Base-by-base conservation (phyloP, 306 rosid species). In the Acmispon strigosus region DNA sequence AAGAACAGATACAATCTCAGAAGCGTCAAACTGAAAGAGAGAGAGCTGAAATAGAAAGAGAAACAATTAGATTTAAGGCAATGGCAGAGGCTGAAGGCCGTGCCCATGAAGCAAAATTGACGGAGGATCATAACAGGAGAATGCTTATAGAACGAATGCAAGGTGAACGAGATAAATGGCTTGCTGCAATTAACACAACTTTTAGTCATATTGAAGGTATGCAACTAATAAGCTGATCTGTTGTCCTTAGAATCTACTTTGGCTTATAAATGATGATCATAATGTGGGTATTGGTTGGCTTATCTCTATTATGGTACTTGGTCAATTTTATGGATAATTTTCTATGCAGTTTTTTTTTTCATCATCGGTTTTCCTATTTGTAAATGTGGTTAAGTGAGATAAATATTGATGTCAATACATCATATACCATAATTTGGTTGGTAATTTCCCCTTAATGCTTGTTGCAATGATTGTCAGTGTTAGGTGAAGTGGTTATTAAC, bases 151-250 rank as follows among this genome's bases (percentile, higher is more conserved):
- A 95, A 62, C 84, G 86, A 58, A 69, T 95, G 73, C 92, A 83
- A 41, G 99, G 97, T 49, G 97, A 95, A 88, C 87, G 78, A 57
- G 97, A 95, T 72, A 95, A 95, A 84, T 95, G 97, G 99, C 91
- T 95, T 73, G 97, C 99, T 70, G 99, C 99, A 67, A 95, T 95
- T 51, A 89, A 91, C 76, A 78, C 99, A 59, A 78, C 97, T 72
- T 91, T 95, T 74, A 56, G 96, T 84, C 99, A 95, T 78, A 85
- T 95, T 77, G 99, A 95, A 91, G 99, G 99, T 91, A 75, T 57
- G 73, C 61, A 64, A 50, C 29, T 62, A 36, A 39, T 34, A 24
- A 47, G 66, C 12, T 18, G 60, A 27, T 62, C 12, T 54, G 10
- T 54, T 68, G 75, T 58, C 44, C 29, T 47, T 52, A 13, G 13